Percentiles rank a stretch among this genome's conserved stretches.
Conservation (phyloP, 768 basidiomycete genomes). For the Chlorophyllum brunneum region DNA sequence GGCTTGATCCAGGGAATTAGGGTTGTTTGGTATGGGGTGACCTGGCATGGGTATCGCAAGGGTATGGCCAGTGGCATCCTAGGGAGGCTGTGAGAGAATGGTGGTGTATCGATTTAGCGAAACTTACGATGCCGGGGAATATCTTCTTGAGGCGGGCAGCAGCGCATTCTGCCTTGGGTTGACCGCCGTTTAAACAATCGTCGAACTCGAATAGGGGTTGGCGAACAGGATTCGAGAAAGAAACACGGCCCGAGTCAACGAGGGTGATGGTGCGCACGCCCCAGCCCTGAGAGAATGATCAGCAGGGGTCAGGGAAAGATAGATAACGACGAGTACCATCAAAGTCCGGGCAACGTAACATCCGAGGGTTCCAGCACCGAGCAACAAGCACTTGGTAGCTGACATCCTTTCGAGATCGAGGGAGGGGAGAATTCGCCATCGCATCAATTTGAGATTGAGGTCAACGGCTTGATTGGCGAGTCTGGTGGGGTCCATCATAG, state of each 20-base stretch:
- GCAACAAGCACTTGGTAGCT: conserved; percentile 71
- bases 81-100: not conserved
- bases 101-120: not conserved
- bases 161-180: conserved; percentile 89
- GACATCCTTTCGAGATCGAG: conserved; percentile 89
- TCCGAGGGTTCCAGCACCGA: conserved; percentile 95
- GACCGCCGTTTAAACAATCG: conserved; percentile 90
- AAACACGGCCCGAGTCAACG: conserved; percentile 87
- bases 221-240: conserved; percentile 96
- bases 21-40: conserved; percentile 71
- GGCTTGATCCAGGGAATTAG: conserved; percentile 48
- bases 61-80: conserved; percentile 80
- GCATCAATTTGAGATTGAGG: conserved; percentile 95
- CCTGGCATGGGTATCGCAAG: conserved; percentile 97
- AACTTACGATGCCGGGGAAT: conserved; percentile 86
- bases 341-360: conserved; percentile 92
- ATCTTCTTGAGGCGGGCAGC: conserved; percentile 83
- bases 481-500: conserved; percentile 95
- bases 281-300: conserved; percentile 73
- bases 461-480: conserved; percentile 97
- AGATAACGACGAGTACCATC: conserved; percentile 51
- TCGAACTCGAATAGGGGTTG: conserved; percentile 96
- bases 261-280: conserved; percentile 92
- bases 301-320: not conserved
- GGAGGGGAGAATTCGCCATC: conserved; percentile 90